These are phyloP conservation scores for Lenzites betulinus DNA, from an alignment of 768 basidiomycete genomes.

Conservation along the genomic window DNA sequence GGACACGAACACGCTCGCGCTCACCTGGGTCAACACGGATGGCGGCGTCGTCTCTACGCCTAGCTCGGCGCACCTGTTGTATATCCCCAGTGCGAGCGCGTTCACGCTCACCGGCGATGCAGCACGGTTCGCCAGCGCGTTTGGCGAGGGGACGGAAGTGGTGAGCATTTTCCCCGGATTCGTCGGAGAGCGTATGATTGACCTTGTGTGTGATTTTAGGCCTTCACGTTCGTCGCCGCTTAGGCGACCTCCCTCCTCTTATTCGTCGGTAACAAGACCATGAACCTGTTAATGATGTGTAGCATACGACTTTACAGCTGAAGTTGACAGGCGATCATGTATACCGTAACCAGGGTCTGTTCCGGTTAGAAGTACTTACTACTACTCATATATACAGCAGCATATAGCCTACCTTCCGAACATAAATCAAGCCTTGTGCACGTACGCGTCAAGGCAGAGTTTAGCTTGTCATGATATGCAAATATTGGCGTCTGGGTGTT, in stretches of 20 bases:
- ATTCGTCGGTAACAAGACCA: neutral
- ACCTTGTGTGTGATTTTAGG: neutral
- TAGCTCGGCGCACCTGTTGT: neutral
- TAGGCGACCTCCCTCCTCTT: neutral
- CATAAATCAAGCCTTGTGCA: too few species aligned
- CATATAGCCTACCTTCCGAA: too few species aligned
- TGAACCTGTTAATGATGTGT: neutral
- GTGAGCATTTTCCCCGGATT: neutral
- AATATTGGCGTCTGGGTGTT: too few species aligned
- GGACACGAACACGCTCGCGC: conserved; percentile 2
- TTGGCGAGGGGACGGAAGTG: neutral
- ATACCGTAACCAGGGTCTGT: too few species aligned
- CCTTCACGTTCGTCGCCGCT: neutral
- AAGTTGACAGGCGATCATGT: too few species aligned
- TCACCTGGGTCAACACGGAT: conserved; percentile 26
- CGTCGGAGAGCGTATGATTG: neutral
- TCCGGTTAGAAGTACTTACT: too few species aligned
- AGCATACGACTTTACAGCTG: neutral
- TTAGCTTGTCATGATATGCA: too few species aligned
- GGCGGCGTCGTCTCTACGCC: neutral
- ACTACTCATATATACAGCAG: too few species aligned
- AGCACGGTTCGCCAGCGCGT: conserved; percentile 1
- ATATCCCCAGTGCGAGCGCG: neutral
- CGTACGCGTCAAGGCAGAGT: too few species aligned
- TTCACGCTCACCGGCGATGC: conserved; percentile 12